These are phyloP conservation scores for Tulasnella sp. DNA, from an alignment of 768 basidiomycete species.

Conservation along the genomic window DNA sequence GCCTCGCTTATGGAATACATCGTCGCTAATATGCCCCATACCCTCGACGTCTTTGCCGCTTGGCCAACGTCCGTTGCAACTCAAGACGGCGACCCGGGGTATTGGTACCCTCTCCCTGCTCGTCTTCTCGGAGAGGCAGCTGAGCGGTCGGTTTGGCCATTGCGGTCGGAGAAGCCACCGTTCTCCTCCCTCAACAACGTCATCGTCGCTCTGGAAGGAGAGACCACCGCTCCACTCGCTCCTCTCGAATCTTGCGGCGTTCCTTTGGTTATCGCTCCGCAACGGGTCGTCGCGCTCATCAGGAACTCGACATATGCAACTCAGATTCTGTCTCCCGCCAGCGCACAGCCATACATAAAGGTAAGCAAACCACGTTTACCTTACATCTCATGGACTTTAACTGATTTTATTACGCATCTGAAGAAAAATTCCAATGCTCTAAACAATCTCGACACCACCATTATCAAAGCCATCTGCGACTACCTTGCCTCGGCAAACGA, in stretches of 20 bases:
- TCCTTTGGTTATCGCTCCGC: background rate
- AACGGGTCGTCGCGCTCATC: background rate
- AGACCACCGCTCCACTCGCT: background rate
- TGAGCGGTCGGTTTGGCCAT: background rate
- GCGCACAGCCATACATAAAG: background rate
- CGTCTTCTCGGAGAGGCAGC: slow-evolving; percentile 29
- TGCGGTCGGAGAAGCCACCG: background rate
- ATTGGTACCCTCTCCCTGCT: slow-evolving; percentile 40
- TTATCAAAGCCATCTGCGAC: background rate
- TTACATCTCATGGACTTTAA: background rate
- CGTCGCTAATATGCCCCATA: slow-evolving; percentile 22
- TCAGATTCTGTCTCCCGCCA: background rate
- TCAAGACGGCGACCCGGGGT: slow-evolving; percentile 28
- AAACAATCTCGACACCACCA: background rate
- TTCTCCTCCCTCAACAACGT: background rate
- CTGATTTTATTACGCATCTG: background rate
- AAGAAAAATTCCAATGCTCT: background rate
- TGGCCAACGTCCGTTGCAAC: slow-evolving; percentile 34
- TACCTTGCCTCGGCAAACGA: slow-evolving; percentile 8
- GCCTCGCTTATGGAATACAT: slow-evolving; percentile 30
- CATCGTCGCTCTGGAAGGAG: background rate
- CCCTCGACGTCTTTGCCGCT: slow-evolving; percentile 25
- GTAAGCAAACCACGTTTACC: background rate
- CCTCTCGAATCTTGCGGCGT: background rate
- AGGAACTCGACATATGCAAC: background rate